phyloP scores from a whole-genome alignment of 1,139 yeast genomes.

The Arxiozyma telluris region DNA sequence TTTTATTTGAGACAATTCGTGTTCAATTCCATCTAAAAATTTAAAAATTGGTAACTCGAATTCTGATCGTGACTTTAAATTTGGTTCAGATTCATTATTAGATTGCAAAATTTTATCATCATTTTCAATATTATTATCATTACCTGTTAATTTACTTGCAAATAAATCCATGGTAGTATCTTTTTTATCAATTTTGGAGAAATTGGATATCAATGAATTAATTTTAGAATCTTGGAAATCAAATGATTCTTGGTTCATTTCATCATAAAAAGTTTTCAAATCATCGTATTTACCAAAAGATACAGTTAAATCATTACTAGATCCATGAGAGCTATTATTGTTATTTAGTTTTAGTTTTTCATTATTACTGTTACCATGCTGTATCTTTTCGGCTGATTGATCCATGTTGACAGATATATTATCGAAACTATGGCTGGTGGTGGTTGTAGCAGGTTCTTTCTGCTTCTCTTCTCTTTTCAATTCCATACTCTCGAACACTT shows the following conservation, averaged over 20 bases:
- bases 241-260: background rate
- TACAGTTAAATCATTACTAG: slow-evolving; percentile 1
- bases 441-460: background rate
- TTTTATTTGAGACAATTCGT: slow-evolving; percentile 2
- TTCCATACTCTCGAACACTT: slow-evolving; percentile 5
- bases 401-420: background rate
- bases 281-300: slow-evolving; percentile 4
- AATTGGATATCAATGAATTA: background rate
- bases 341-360: too few species aligned
- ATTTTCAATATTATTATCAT: background rate
- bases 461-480: background rate
- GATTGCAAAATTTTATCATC: background rate
- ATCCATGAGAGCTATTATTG: background rate
- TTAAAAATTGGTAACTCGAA: slow-evolving; percentile 2
- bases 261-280: background rate
- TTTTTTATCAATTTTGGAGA: background rate
- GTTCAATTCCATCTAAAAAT: slow-evolving; percentile 2
- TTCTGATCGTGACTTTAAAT: background rate
- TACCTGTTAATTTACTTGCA: background rate
- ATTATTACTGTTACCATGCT: background rate
- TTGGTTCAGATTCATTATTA: background rate
- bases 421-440: background rate
- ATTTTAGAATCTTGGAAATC: slow-evolving; percentile 1
- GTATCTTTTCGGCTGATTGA: background rate
- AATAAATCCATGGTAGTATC: background rate